Percentiles rank a stretch among this genome's conserved stretches.
phyloP scores from a whole-genome alignment of 2,329 filamentous ascomycete genomes.

The Cercospora berteroae region DNA sequence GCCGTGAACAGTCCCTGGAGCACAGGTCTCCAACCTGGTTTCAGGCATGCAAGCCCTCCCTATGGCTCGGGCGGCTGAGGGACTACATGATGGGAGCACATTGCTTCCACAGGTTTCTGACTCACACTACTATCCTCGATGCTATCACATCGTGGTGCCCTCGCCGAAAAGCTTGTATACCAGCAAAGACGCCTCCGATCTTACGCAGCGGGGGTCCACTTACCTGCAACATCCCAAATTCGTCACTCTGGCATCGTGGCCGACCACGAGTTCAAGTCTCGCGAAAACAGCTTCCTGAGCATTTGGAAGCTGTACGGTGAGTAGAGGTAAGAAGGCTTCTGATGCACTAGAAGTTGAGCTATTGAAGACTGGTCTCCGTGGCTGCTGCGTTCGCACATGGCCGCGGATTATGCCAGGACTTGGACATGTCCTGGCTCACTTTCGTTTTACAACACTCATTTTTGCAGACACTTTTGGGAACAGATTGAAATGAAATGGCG shows the following conservation, averaged over 20 bases:
- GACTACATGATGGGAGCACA: not conserved
- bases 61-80: constrained; percentile 28
- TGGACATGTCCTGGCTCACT: not conserved
- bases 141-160: not conserved
- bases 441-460: constrained; percentile 1
- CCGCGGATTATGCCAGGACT: not conserved
- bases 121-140: not conserved
- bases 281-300: not conserved
- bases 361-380: not conserved
- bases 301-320: not conserved
- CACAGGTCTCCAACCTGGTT: constrained; percentile 16
- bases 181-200: not conserved
- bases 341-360: not conserved
- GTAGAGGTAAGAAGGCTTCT: not conserved
- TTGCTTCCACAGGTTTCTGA: not conserved
- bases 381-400: not conserved
- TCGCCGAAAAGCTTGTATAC: not conserved
- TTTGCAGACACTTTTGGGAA: not conserved
- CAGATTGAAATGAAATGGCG: constrained; percentile 3
- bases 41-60: constrained; percentile 23
- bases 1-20: constrained; percentile 42
- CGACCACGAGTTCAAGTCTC: not conserved
- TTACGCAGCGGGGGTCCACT: not conserved
- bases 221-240: not conserved
- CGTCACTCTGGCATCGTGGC: not conserved